Evolutionary conservation across 257 asterid species (phyloP).

Genomic region (Nicotiana undulata): DNA sequence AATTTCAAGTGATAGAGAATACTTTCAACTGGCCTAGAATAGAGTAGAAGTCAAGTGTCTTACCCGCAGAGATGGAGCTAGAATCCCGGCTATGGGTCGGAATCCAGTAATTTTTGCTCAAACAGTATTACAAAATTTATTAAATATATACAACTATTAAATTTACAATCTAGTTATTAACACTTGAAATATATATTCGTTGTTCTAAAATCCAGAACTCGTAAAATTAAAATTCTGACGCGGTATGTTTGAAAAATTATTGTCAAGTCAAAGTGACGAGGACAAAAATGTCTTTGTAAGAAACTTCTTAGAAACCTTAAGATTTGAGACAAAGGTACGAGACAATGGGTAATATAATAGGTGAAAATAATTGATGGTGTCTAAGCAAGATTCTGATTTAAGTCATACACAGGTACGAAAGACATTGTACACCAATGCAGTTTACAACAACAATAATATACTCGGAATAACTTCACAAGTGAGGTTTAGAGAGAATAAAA

Average conservation of each 20-base stretch:
- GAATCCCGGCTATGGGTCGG: no score
- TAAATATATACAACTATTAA: no score
- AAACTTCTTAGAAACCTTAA: constrained; percentile 21
- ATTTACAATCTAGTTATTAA: rapidly evolving
- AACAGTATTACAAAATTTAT: no score
- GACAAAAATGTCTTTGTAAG: constrained; percentile 14
- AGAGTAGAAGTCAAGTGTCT: background rate
- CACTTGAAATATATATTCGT: no score
- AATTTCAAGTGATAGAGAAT: no score
- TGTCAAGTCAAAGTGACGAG: constrained; percentile 7
- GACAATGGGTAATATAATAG: background rate
- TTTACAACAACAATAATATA: no score
- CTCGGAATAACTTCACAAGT: no score
- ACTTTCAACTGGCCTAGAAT: background rate
- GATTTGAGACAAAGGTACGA: background rate
- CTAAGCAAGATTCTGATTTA: background rate
- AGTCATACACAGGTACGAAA: no score
- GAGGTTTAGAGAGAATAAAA: no score
- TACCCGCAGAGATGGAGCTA: background rate
- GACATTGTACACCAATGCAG: no score
- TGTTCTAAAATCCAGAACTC: no score
- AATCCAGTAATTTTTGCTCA: no score
- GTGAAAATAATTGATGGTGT: background rate
- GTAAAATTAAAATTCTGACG: background rate
- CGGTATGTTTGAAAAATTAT: background rate